A percentile compares a stretch with the other conserved stretches of the same genome.
phyloP scores from a whole-genome alignment of 352 stramenopile species.

The Phytophthora macrochlamydospora region DNA sequence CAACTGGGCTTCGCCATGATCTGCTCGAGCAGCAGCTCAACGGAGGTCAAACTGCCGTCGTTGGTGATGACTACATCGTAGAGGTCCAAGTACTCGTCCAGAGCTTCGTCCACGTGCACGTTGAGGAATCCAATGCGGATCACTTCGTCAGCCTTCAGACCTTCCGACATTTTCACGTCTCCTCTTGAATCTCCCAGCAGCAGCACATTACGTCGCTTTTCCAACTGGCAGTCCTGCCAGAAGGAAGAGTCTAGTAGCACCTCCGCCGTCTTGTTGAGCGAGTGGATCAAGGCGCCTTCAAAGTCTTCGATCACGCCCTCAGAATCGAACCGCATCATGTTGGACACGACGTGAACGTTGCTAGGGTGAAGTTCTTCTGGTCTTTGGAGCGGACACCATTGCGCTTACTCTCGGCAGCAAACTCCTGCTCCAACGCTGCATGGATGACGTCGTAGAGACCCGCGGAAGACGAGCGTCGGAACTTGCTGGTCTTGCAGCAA shows the following conservation, averaged over 20 bases:
- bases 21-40: slow-evolving; percentile 56
- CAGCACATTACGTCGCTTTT: slow-evolving; percentile 68
- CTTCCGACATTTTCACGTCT: slow-evolving; percentile 62
- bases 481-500: slow-evolving; percentile 43
- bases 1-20: slow-evolving; percentile 21
- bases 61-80: slow-evolving; percentile 77
- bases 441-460: slow-evolving; percentile 66
- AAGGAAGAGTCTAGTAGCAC: slow-evolving; percentile 70
- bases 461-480: slow-evolving; percentile 67
- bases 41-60: slow-evolving; percentile 56
- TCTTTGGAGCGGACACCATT: not conserved
- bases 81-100: slow-evolving; percentile 67
- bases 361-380: slow-evolving; percentile 12
- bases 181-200: slow-evolving; percentile 71
- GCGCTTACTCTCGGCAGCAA: slow-evolving; percentile 23
- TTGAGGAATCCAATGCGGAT: slow-evolving; percentile 78
- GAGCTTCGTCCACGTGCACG: slow-evolving; percentile 60
- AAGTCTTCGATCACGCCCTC: slow-evolving; percentile 53
- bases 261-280: slow-evolving; percentile 80
- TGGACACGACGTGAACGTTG: slow-evolving; percentile 79
- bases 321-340: slow-evolving; percentile 76
- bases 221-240: slow-evolving; percentile 47
- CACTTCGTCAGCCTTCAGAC: slow-evolving; percentile 60
- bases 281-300: slow-evolving; percentile 70
- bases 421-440: slow-evolving; percentile 52